Conservation (phyloP, 805 yeast genomes). For the Hanseniaspora lindneri region DNA sequence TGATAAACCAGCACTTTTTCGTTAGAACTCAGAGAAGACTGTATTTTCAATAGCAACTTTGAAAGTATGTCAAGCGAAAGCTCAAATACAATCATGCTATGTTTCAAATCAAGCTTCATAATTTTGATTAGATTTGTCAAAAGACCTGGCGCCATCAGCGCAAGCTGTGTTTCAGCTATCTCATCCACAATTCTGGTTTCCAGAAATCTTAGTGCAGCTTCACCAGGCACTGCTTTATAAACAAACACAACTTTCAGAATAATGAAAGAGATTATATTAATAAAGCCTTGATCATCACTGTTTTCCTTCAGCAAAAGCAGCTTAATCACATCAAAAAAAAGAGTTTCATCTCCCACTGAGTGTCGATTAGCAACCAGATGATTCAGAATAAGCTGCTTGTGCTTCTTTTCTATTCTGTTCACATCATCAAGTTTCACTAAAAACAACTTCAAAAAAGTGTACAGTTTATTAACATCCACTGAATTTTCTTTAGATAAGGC, state of each 20-base stretch:
- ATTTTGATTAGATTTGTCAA: slow-evolving; percentile 7
- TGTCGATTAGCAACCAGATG: neutral
- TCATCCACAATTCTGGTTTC: neutral
- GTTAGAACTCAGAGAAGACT: neutral
- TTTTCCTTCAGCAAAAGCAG: neutral
- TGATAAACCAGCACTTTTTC: slow-evolving; percentile 8
- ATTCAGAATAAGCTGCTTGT: neutral
- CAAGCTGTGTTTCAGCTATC: neutral
- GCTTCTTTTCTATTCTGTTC: neutral
- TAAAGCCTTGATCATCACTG: neutral
- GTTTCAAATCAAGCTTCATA: neutral
- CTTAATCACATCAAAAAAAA: neutral
- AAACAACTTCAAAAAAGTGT: neutral
- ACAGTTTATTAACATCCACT: neutral
- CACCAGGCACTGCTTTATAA: too few species aligned
- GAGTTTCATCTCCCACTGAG: neutral
- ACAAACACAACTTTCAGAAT: slow-evolving; percentile 3
- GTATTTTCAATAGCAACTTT: neutral
- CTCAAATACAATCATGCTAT: neutral
- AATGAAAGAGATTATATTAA: slow-evolving; percentile 1
- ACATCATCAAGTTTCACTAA: neutral
- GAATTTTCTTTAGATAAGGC: too few species aligned
- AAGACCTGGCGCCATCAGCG: slow-evolving; percentile 2
- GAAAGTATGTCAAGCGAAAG: neutral
- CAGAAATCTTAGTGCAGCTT: neutral